Evolutionary conservation across 805 yeast species (phyloP), one percentile per base, ranked within the genome.

Genomic region (Candida schatavii): DNA sequence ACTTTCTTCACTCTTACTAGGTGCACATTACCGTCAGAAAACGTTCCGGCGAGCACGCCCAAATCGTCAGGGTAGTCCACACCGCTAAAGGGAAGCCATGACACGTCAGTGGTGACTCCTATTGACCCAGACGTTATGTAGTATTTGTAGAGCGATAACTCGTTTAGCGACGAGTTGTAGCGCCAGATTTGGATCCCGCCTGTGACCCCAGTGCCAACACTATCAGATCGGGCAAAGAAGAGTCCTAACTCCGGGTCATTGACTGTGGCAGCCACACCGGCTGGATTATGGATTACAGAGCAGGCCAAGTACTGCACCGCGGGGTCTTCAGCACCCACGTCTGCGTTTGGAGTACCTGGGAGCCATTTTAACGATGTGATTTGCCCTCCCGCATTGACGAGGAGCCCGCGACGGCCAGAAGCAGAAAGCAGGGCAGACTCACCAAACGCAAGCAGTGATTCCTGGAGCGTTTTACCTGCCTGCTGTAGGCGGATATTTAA

Each of bases 1-100:
- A 54, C 51, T 22, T 63, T 44, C 9, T 53, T 54, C 0, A 80
- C 51, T 37, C 68, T 68, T 14, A 81, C 54, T 4, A 81, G 51
- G 42, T 78, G 79, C 3, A 80, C 56, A 4, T 64, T 56, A 0
- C 90, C 90, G 55, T 80, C 84, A 31, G 77, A 76, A 46, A 78
- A 77, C 0, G 68, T 66, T 9, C 78, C 80, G 4, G 72, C 72
- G n/a, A 82, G 48, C 0, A 74, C 63, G 2, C 80, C 80, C 13
- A 73, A 35, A 2, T 46, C 39, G 5, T 37, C 28, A 3, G 41
- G 49, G 46, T 50, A 48, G 2, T 37, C 48, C 37, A 55, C 67
- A 41, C 60, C 58, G n/a, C n/a, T n/a, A 5, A 14, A 14, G 1
- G 75, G 68, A 15, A 61, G 49, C 76, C 72, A 70, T n/a, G 57